Base-by-base conservation (phyloP, 2,329 filamentous ascomycete genomes). In the Coniochaeta prunicola region DNA sequence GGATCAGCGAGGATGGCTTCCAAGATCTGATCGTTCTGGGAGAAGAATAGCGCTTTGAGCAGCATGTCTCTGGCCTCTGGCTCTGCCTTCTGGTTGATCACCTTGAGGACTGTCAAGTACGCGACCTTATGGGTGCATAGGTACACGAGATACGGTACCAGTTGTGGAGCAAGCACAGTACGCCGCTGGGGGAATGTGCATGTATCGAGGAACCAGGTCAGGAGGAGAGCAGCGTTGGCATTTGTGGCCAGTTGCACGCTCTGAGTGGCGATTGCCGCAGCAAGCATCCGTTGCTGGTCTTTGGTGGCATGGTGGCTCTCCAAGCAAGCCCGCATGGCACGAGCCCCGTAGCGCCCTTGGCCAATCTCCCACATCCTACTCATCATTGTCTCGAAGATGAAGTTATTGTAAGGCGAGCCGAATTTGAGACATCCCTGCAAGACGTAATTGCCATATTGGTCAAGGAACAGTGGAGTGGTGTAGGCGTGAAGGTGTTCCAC, bases 391-490 rank as follows among this genome's bases (percentile, higher is more conserved):
- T 97, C 94, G 67, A 99, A 99, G 70, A 99, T 96, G 76, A 96
- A 97, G 73, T 96, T 88, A 69, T 96, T 97, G 76, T 87, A 91
- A 1, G 92, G 91, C 31, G 88, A 77, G 15, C 90, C 90, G 69
- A 97, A 99, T 66, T 96, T 92, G 64, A 99, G 81, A 71, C 93
- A 97, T 66, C 94, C 94, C 74, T 99, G 94, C 66, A 97, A 83
- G 59, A 99, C 94, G 67, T 99, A 99, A 77, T 99, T 99, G 71
- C 94, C 94, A 67, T 96, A 99, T 70, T 99, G 94, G 69, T 99
- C 94, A 38, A 97, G 81, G 81, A 99, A 97, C 21, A 97, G 81
- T 2, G 92, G 91, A 53, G 97, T 85, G 0, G 90, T 92, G 74
- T 96, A 97, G 0, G 92, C 87, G 3, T 88, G 88, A 31, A 97